phyloP scores from a whole-genome alignment of 345 rosid genomes.

The Citrus glauca region DNA sequence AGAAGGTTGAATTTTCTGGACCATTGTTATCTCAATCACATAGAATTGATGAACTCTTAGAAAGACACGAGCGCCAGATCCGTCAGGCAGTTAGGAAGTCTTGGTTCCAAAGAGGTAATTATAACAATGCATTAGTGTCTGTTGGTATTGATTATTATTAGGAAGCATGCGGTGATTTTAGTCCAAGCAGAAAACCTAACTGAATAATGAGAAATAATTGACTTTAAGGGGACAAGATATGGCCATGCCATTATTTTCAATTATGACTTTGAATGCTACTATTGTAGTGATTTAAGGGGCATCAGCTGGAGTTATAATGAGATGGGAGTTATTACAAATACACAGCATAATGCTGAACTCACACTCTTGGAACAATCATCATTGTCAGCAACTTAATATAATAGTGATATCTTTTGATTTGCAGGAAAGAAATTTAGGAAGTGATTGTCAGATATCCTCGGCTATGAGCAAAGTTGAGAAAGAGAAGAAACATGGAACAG shows the following conservation, averaged over 20 bases:
- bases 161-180: neutral
- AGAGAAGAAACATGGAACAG: neutral
- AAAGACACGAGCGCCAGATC: slow-evolving; percentile 72
- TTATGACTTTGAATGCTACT: slow-evolving; percentile 9
- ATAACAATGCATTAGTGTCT: neutral
- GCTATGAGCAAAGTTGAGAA: slow-evolving; percentile 2
- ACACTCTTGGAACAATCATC: neutral
- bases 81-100: slow-evolving; percentile 81
- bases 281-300: neutral
- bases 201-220: neutral
- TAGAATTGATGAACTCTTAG: slow-evolving; percentile 70
- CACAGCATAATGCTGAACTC: neutral
- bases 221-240: slow-evolving; percentile 2
- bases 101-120: slow-evolving; percentile 82
- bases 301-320: neutral
- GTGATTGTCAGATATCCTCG: slow-evolving; percentile 19
- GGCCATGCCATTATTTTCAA: slow-evolving; percentile 2
- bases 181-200: neutral
- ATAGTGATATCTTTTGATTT: slow-evolving; percentile 16
- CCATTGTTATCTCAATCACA: slow-evolving; percentile 77
- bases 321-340: neutral
- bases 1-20: slow-evolving; percentile 83
- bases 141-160: neutral
- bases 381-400: neutral
- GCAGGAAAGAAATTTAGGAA: slow-evolving; percentile 52